Base-by-base conservation (phyloP, 106 monocot genomes). In the Triglochin maritima region DNA sequence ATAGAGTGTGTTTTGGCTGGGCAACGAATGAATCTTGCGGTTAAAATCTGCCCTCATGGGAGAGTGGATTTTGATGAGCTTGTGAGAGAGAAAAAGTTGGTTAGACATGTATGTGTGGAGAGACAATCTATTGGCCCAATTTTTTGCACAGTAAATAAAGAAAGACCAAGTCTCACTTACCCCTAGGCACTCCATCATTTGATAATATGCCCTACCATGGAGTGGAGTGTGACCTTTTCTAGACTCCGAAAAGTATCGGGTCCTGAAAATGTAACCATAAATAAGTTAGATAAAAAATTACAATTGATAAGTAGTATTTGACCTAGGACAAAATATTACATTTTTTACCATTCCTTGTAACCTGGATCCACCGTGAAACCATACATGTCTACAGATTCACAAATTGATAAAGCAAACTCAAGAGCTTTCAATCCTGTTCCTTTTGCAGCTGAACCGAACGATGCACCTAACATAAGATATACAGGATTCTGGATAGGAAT, bases 291-390 rank as follows among this genome's bases (percentile, higher is more conserved):
- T 69, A 2, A 44, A 49, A n/a, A 8, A 9, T 5, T 12, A 51
- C 8, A 54, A 68, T 68, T 10, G n/a, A 49, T 43, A 43, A 70
- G 4, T 29, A 1, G 29, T 29, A 29, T 29, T 29, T 29, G 29
- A 29, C 29, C 29, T 29, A 29, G 50, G 50, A 57, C 57, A 43
- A 51, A 8, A 17, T 1, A 7, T 17, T 51, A 55, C 7, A 2
- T 2, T 73, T 64, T 57, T 42, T 85, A 95, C 98, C 98, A 98
- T 86, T 98, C 98, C 73, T 91, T 88, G 79, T 98, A 98, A 13
- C 98, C 98, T 55, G 98, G 98, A 76, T 98, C 98, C 16, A 98
- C 98, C 4, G 92, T 98, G 75, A 98, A 98, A 55, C 98, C 98
- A 81, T 92, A 98, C 91, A 98, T 98, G 74, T 98, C 88, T 66